Evolutionary conservation across 192 early-diverging fungal genomes (phyloP), one percentile per base, ranked within the genome.

Genomic region (Geranomyces variabilis): DNA sequence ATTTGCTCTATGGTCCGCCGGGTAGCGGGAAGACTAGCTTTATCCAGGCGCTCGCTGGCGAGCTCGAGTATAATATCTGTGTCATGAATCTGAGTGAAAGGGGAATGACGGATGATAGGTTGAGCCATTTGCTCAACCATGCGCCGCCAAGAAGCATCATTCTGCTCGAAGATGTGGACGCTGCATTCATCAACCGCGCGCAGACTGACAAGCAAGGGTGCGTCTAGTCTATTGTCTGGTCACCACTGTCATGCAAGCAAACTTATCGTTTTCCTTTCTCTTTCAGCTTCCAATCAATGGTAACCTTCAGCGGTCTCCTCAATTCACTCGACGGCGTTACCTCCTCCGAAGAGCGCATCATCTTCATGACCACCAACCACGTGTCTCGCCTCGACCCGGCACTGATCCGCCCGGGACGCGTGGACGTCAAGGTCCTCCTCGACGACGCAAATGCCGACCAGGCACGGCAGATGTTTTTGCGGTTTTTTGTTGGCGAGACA

Each of bases 331-430:
- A 93, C 68, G 91, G 91, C 34, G 88, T 91, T 17, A 84, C 83
- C 2, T 77, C 89, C 8, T 84, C 89, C 44, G 91, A 93, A 77
- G 91, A 90, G 26, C 82, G 91, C 4, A 84, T 93, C 62, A 81
- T 93, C 15, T 91, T 90, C 75, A 91, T 93, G 91, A 93, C 91
- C 7, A 92, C 90, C 22, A 91, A 92, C 53, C 91, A 93, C 64
- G 36, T 89, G 19, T 84, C 84, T 19, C 82, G 85, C 12, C 79
- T 93, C n/a, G 91, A 93, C 76, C 81, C 87, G 12, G 78, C 91
- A 26, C 74, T 92, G 57, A 91, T 89, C 64, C 81, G 89, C 48
- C 89, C 91, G 31, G 91, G 91, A 0, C 83, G 91, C 28, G 88
- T 91, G 17, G 91, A 93, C 67, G 66, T 89, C 0, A 59, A 83